phyloP scores from a whole-genome alignment of 495 filamentous ascomycete species.

The Annulohypoxylon moriforme region DNA sequence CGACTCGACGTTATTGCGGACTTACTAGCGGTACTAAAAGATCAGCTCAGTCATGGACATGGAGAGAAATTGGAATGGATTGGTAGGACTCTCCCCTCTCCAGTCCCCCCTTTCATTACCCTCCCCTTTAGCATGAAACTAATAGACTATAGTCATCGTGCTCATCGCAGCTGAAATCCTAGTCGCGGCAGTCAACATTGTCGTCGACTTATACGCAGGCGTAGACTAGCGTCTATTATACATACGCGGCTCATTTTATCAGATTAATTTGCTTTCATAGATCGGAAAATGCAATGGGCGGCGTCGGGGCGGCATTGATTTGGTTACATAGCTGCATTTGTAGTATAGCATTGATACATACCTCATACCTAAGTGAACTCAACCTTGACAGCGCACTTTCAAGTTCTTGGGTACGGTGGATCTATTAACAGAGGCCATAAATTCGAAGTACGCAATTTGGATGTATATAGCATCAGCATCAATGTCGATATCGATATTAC shows the following conservation, averaged over 20 bases:
- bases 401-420: constrained; percentile 8
- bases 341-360: constrained; percentile 12
- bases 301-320: constrained; percentile 17
- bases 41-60: constrained; percentile 96
- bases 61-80: constrained; percentile 97
- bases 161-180: constrained; percentile 96
- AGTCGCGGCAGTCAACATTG: constrained; percentile 93
- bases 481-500: background rate
- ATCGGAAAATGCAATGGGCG: background rate
- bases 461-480: background rate
- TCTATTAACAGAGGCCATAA: background rate
- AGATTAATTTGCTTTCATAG: background rate
- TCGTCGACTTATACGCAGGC: constrained; percentile 92
- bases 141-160: constrained; percentile 75
- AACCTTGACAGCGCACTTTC: background rate
- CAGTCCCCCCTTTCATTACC: constrained; percentile 44
- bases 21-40: constrained; percentile 91
- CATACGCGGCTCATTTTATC: no score
- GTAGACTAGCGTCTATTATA: constrained; percentile 65
- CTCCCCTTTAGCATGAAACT: background rate
- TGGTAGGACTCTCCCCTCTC: constrained; percentile 58
- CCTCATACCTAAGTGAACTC: background rate
- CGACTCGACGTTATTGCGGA: constrained; percentile 93
- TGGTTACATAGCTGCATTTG: background rate
- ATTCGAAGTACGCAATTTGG: background rate